Base-by-base conservation (phyloP, 306 rosid genomes). In the Prunus mume region DNA sequence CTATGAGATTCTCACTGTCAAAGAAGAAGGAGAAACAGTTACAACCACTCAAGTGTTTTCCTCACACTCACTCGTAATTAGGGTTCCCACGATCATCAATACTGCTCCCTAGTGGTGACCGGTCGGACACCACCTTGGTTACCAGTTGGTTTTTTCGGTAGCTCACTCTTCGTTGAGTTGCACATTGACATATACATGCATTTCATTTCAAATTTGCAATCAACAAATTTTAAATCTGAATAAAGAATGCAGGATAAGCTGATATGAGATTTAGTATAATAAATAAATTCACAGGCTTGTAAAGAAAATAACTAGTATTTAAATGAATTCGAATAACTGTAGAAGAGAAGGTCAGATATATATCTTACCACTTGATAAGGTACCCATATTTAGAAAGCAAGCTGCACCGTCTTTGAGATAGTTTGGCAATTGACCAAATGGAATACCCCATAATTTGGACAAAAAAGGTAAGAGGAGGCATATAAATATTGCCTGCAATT, bases 371-470 rank as follows among this genome's bases (percentile, higher is more conserved):
- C 79, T 82, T 68, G 91, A 86, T 72, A 90, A 71, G 65, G 91
- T 79, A 72, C 97, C 97, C 47, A 73, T 56, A 77, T 93, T 91
- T 34, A 90, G 85, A 80, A 93, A 93, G 87, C 98, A 93, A 65
- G 93, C 92, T 68, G 97, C 91, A 81, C 97, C 97, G 41, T 91
- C 96, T 91, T 78, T 91, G 27, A 91, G 90, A 83, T 93, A 91
- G 79, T 74, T 86, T 79, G 98, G 96, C 78, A 93, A 87, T 78
- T 93, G 90, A 78, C 76, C 73, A 87, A 93, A 93, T 58, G 96
- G 96, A 55, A 93, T 34, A 9, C 96, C 96, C 98, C 98, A 93
- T 86, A 93, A 80, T 72, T 90, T 93, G 69, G 98, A 93, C 77
- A 91, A 72, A 82, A 91, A 88, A 9, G 98, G 97, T 43, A 93